Evolutionary conservation across 2,329 filamentous ascomycete genomes (phyloP), one percentile per base, ranked within the genome.

Genomic region (Lachnellula hyalina): DNA sequence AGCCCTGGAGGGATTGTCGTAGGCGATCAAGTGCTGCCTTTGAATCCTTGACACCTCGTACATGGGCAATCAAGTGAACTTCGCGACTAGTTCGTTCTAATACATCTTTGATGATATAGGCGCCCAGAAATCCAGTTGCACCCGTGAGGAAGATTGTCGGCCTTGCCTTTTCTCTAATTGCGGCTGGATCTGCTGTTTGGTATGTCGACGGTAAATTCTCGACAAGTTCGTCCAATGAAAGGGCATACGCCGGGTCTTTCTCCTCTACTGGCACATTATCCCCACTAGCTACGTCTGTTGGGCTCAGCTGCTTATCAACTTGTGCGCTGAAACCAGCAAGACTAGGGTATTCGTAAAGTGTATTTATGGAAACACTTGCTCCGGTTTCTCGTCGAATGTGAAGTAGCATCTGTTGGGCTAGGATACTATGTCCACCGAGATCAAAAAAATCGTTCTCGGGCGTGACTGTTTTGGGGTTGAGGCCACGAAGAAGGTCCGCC

Each of bases 41-140:
- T 3, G 77, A 66, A 55, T 83, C 82, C 68, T 47, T 47, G 12
- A 86, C 84, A 40, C 84, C 84, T 50, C 91, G 86, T 4, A 96
- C 86, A 54, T 92, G 85, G 0, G 86, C 84, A 54, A 96, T 83
- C 9, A 96, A 77, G 61, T 81, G 85, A 14, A 82, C 74, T 17
- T 74, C 71, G 17, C 74, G 79, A 15, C 73, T 73, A 9, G 75
- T 74, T 23, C 86, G 77, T 40, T 80, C 80, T 1, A 96, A 77
- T 1, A 96, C 72, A 53, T 96, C 89, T 53, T 81, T 81, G 34
- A 95, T 75, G 11, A 96, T 76, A 66, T 91, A 95, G 0, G 89
- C 81, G 28, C 92, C 92, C 19, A 96, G 73, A 76, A 96, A 96
- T 2, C 92, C 92, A 5, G 92, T 96, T 4, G 89, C 90, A 44